Conservation (phyloP, 1,284 basidiomycete genomes). For the Papiliotrema fonsecae region DNA sequence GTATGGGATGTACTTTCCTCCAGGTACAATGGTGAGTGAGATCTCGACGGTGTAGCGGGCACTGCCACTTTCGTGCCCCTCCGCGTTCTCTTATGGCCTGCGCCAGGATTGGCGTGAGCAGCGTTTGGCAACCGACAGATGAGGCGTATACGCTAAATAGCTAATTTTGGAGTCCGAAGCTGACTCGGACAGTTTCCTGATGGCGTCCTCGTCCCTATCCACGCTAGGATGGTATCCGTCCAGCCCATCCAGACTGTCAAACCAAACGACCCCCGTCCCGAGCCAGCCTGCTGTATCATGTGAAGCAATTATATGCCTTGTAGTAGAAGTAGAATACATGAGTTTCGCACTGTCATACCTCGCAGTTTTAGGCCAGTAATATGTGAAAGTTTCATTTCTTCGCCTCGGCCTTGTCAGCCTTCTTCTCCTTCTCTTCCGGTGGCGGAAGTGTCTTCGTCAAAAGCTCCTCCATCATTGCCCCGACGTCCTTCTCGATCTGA, state of each 20-base stretch:
- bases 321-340: too few species aligned
- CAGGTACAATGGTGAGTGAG: slow-evolving; percentile 32
- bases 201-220: slow-evolving; percentile 35
- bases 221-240: slow-evolving; percentile 36
- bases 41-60: too few species aligned
- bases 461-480: slow-evolving; percentile 30
- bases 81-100: too few species aligned
- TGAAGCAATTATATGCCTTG: too few species aligned
- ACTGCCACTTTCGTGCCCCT: too few species aligned
- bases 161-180: too few species aligned
- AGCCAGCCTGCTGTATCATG: slow-evolving; percentile 20
- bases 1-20: slow-evolving; percentile 35
- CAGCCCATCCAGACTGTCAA: slow-evolving; percentile 27
- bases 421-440: slow-evolving; percentile 12
- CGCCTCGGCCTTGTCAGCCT: slow-evolving; percentile 5
- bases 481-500: slow-evolving; percentile 29
- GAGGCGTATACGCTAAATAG: too few species aligned
- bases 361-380: background rate
- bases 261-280: slow-evolving; percentile 3
- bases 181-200: slow-evolving; percentile 26
- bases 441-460: slow-evolving; percentile 22
- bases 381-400: background rate
- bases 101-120: too few species aligned
- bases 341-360: too few species aligned
- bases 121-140: too few species aligned